Evolutionary conservation across 768 basidiomycete species (phyloP), one percentile per base, ranked within the genome.

Genomic region (Boletus sp.): DNA sequence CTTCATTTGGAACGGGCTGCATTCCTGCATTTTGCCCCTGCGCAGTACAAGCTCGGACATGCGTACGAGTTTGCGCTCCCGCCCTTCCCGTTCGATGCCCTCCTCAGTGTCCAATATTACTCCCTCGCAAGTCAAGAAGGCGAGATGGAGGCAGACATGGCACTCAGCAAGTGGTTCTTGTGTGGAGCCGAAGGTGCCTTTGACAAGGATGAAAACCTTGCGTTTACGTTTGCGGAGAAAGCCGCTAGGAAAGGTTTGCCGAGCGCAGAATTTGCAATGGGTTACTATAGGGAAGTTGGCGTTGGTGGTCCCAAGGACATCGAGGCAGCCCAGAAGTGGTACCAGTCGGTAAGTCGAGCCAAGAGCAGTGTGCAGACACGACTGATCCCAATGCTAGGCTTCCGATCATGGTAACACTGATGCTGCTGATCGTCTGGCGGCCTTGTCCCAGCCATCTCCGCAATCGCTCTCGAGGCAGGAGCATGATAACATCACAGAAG

Each of bases 91-190:
- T 97, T 93, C 71, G 95, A 98, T 67, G 85, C 96, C 0, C 77
- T 96, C 17, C 76, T 96, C 37, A 89, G 86, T 52, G 94, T 98
- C 20, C 92, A 95, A 68, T 98, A 92, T 68, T 98, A 98, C 72
- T 80, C 78, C 8, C 76, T 90, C 12, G 92, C 91, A 0, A 87
- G 85, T 55, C 88, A 95, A 72, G 84, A 89, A 57, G 91, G 92
- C 35, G 92, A 97, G 71, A 79, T 82, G 24, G 94, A 98, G 70
- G 96, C 96, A 0, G 94, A 98, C 68, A 95, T 98, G 94, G 95
- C 94, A 3, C 80, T 98, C 52, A 87, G 85, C 71, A 98, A 97
- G 73, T 98, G 96, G 95, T 98, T 97, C 77, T 75, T 98, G 48
- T 95, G 94, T 67, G 95, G 95, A 4, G 85, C 87, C 0, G 79